Evolutionary conservation across 768 basidiomycete genomes (phyloP), one percentile per base, ranked within the genome.

Genomic region (Asterophora lycoperdoides): DNA sequence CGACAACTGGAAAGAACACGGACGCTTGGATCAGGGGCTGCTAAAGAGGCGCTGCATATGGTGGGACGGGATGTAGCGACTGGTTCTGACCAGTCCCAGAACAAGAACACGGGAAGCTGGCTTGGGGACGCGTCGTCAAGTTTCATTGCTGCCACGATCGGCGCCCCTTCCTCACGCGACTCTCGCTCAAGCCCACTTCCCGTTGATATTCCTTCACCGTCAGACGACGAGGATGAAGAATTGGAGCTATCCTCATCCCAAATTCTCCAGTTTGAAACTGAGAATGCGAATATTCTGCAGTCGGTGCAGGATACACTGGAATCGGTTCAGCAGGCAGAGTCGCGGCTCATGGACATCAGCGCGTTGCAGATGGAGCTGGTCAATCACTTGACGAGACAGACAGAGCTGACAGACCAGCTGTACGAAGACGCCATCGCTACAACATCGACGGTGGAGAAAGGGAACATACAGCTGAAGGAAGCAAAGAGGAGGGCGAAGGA

Each of bases 391-490:
- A 86, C 87, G 30, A 79, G 75, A 59, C 96, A 99, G 74, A 88
- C 88, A 2, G 94, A 94, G 70, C 67, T 93, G 56, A 93, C 93
- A 8, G 94, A 98, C 60, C 83, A 91, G 65, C 70, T 99, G 52
- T 96, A 92, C 62, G 93, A 96, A 57, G 95, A 99, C 61, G 94
- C 93, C 8, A 85, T 96, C 46, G 81, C 86, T 1, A 89, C 89
- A 23, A 86, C 90, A 9, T 83, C 81, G 7, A 87, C 83, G 40
- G 84, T 97, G 33, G 88, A 89, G 57, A 89, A 87, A 64, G 93
- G 95, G 29, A 97, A 97, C 58, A 73, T 78, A 36, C 92, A 99
- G 67, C 75, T 99, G 48, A 84, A 80, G 64, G 91, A 93, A 70
- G 95, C 96, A 13, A 83, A 83, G 64, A 77, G 90, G 64, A 76